These are phyloP conservation scores for Periconia sp. DNA, from an alignment of 2,329 filamentous ascomycete species.

Conservation along the genomic window DNA sequence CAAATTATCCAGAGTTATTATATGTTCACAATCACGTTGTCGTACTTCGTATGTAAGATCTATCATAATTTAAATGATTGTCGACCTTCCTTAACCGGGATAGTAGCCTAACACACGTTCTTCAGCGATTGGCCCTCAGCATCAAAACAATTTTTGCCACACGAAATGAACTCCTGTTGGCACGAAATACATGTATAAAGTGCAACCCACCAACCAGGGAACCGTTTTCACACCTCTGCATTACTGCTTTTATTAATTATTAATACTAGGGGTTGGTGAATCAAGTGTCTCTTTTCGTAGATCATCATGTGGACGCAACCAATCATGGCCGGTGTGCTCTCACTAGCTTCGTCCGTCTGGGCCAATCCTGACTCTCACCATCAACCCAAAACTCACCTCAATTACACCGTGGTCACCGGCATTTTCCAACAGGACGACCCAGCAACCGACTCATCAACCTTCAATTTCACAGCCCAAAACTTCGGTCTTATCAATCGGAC, in stretches of 20 bases:
- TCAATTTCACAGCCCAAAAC: slow-evolving; percentile 53
- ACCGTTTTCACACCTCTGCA: background rate
- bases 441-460: slow-evolving; percentile 56
- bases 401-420: slow-evolving; percentile 62
- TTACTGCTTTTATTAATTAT: too few species aligned
- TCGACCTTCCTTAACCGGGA: background rate
- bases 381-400: slow-evolving; percentile 47
- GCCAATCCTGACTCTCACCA: slow-evolving; percentile 15
- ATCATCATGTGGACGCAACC: background rate
- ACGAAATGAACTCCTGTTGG: slow-evolving; percentile 4
- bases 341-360: slow-evolving; percentile 1
- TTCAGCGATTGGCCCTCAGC: slow-evolving; percentile 21
- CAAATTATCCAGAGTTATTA: too few species aligned
- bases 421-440: slow-evolving; percentile 67
- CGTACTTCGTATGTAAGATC: too few species aligned
- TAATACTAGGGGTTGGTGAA: too few species aligned
- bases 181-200: background rate
- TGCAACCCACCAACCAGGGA: background rate
- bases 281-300: too few species aligned
- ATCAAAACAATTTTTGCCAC: slow-evolving; percentile 1
- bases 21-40: too few species aligned
- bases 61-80: too few species aligned
- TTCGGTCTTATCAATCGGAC: slow-evolving; percentile 67
- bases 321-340: slow-evolving; percentile 9
- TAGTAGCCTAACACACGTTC: slow-evolving; percentile 20